Percentiles rank a stretch among this genome's conserved stretches.
Evolutionary conservation across 306 rosid genomes (phyloP).

Genomic region (Geum urbanum): DNA sequence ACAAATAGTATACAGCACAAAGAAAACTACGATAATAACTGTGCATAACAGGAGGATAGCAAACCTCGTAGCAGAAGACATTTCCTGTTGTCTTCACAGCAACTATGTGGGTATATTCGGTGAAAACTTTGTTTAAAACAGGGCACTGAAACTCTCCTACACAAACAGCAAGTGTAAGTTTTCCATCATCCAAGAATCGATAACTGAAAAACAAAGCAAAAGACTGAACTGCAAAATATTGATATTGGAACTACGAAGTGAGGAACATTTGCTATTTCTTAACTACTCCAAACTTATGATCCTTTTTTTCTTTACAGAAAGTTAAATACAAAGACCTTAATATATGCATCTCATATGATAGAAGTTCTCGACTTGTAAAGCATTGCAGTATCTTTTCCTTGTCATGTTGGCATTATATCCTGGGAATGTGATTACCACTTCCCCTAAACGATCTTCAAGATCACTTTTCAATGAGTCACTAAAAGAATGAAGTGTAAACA

Average conservation of each 20-base stretch:
- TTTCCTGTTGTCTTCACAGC: conserved; percentile 97
- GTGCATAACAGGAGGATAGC: conserved; percentile 19
- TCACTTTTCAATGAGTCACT: background rate
- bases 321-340: no score
- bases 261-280: no score
- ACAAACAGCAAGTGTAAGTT: conserved; percentile 18
- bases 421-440: background rate
- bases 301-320: no score
- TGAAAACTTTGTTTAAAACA: conserved; percentile 91
- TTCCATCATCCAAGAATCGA: background rate
- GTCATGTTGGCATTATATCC: background rate
- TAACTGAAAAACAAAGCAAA: background rate
- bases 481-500: background rate
- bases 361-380: no score
- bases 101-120: conserved; percentile 90
- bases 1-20: background rate
- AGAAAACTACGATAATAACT: background rate
- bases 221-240: background rate
- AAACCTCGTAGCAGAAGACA: conserved; percentile 92
- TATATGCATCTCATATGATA: no score
- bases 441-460: background rate
- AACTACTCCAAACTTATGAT: no score
- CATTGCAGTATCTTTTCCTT: no score
- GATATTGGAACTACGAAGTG: background rate
- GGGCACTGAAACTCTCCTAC: conserved; percentile 95